Conservation (phyloP, 352 stramenopile genomes). For the Globisporangium solare region DNA sequence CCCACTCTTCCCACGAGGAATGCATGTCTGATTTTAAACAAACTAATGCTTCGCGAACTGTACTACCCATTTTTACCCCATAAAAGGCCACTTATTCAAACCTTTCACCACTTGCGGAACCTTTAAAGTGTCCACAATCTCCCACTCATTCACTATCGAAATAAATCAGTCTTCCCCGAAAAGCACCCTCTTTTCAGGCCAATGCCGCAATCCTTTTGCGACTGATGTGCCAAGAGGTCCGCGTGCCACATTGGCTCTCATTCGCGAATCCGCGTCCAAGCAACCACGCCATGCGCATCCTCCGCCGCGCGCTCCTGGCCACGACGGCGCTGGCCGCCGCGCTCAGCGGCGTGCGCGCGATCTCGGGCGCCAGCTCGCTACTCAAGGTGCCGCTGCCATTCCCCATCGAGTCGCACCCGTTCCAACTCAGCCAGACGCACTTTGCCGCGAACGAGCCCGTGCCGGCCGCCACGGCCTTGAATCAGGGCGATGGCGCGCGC, state of each 20-base stretch:
- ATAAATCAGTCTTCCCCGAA: too few species aligned
- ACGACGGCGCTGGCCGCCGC: slow-evolving; percentile 5
- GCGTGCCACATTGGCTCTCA: neutral
- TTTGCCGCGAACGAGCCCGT: slow-evolving; percentile 44
- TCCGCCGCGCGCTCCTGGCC: neutral
- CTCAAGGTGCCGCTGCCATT: slow-evolving; percentile 36
- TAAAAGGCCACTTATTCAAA: too few species aligned
- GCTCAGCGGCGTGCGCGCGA: slow-evolving; percentile 10
- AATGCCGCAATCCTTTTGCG: too few species aligned
- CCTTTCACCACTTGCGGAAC: too few species aligned
- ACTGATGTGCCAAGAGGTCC: too few species aligned
- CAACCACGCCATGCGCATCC: neutral
- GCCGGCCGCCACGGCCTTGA: neutral
- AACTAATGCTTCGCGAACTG: too few species aligned
- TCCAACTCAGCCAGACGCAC: slow-evolving; percentile 42
- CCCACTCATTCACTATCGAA: too few species aligned
- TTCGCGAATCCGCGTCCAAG: slow-evolving; percentile 9
- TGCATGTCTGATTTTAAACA: too few species aligned
- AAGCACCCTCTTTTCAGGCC: too few species aligned
- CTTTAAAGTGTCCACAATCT: too few species aligned
- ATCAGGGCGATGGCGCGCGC: neutral
- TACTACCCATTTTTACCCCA: too few species aligned
- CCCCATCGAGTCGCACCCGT: slow-evolving; percentile 38
- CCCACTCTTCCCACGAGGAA: too few species aligned
- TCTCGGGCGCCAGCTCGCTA: slow-evolving; percentile 9